phyloP scores from a whole-genome alignment of 176 grass and related monocot genomes.

The Carex parvula region DNA sequence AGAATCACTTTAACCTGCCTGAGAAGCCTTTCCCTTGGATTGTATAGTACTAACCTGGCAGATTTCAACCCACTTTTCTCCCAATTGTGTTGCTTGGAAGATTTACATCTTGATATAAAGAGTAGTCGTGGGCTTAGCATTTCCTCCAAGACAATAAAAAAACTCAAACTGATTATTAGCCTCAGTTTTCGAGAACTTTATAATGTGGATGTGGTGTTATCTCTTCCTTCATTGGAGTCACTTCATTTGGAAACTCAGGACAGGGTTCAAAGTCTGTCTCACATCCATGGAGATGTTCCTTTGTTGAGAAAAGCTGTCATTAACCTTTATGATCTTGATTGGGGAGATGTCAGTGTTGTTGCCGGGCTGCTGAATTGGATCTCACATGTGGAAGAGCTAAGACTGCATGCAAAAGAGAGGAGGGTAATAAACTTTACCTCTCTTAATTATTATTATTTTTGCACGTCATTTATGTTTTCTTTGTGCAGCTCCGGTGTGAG shows the following conservation, averaged over 20 bases:
- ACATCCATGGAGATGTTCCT: not conserved
- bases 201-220: not conserved
- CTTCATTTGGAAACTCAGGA: not conserved
- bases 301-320: not conserved
- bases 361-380: not conserved
- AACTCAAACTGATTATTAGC: not conserved
- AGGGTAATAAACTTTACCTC: not conserved
- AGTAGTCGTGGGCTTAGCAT: not conserved
- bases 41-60: not conserved
- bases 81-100: not conserved
- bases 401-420: not conserved
- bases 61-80: not conserved
- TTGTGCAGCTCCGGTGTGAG: no score
- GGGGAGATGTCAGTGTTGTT: not conserved
- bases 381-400: constrained; percentile 6
- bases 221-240: not conserved
- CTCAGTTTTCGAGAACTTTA: not conserved
- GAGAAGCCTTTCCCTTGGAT: not conserved
- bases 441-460: no score
- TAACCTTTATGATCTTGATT: not conserved
- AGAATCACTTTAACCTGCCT: not conserved
- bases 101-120: not conserved
- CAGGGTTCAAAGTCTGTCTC: not conserved
- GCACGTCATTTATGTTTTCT: no score
- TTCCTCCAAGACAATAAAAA: not conserved